Conservation (phyloP, 768 basidiomycete genomes). For the Hygrocybe coccinea region DNA sequence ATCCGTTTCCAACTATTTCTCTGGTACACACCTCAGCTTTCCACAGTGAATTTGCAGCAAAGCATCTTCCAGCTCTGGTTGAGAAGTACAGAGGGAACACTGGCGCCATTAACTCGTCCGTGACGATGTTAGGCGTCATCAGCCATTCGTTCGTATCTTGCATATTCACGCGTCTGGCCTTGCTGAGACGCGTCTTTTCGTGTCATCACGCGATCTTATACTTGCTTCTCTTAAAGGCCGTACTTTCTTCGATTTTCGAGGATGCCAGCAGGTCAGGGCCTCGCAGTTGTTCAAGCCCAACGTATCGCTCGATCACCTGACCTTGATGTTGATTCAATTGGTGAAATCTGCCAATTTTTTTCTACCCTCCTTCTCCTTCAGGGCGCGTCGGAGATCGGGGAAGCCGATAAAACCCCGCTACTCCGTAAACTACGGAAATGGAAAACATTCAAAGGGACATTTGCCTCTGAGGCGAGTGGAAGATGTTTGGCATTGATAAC, state of each 20-base stretch:
- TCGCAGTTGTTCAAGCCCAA: conserved; percentile 35
- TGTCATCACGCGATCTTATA: background rate
- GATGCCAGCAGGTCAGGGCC: conserved; percentile 26
- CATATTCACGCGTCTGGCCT: background rate
- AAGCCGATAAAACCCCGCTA: conserved; percentile 30
- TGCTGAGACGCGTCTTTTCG: background rate
- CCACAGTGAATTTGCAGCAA: conserved; percentile 35
- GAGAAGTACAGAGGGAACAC: conserved; percentile 25
- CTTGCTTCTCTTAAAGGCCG: conserved; percentile 23
- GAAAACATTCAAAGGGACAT: conserved; percentile 25
- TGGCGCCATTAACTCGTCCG: conserved; percentile 20
- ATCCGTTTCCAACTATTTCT: background rate
- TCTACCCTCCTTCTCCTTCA: conserved; percentile 38
- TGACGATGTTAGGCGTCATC: conserved; percentile 32
- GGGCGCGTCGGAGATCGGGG: conserved; percentile 28
- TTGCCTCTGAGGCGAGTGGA: conserved; percentile 32
- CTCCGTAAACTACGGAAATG: conserved; percentile 31
- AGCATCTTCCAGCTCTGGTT: conserved; percentile 32
- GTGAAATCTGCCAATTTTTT: conserved; percentile 37
- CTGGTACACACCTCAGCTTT: background rate
- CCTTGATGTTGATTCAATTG: conserved; percentile 25
- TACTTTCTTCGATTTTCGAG: conserved; percentile 39
- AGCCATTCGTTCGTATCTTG: conserved; percentile 30
- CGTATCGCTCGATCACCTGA: conserved; percentile 30
- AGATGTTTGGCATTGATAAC: conserved; percentile 33